Percentiles rank a stretch among this genome's conserved stretches.
Evolutionary conservation across 257 asterid genomes (phyloP).

Genomic region (Handroanthus guayacan): DNA sequence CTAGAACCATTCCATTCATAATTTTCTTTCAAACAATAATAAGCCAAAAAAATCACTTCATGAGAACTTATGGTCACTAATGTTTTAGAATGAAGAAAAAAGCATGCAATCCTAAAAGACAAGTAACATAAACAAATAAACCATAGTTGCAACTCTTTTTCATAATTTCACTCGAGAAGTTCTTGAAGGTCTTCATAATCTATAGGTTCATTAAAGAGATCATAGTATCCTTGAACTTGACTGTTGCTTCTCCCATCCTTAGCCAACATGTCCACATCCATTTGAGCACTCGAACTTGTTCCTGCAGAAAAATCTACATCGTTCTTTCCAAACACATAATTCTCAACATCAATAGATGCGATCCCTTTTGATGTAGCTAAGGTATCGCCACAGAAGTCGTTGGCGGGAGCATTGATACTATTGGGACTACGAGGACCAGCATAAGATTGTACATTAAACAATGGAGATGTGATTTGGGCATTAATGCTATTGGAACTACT

Average conservation of each 20-base stretch:
- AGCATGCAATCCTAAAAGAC: neutral
- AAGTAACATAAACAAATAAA: neutral
- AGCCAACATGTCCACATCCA: constrained; percentile 2
- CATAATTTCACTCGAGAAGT: neutral
- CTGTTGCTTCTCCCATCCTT: neutral
- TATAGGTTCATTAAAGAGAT: neutral
- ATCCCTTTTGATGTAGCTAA: constrained; percentile 1
- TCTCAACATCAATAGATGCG: neutral
- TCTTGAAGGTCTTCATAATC: constrained; percentile 15
- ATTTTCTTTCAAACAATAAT: too few species aligned
- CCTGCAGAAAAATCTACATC: neutral
- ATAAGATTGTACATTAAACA: neutral
- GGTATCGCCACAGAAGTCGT: neutral
- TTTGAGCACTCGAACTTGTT: neutral
- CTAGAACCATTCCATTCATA: too few species aligned
- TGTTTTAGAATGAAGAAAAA: neutral
- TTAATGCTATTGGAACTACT: too few species aligned
- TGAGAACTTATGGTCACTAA: neutral
- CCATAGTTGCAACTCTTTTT: neutral
- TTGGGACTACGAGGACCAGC: neutral
- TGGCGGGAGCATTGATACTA: neutral
- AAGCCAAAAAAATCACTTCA: too few species aligned
- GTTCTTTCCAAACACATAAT: neutral
- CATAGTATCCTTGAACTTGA: neutral
- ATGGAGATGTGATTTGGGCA: too few species aligned